These are phyloP conservation scores for Verticillium dahliae DNA, from an alignment of 2,329 filamentous ascomycete genomes.

Conservation along the genomic window DNA sequence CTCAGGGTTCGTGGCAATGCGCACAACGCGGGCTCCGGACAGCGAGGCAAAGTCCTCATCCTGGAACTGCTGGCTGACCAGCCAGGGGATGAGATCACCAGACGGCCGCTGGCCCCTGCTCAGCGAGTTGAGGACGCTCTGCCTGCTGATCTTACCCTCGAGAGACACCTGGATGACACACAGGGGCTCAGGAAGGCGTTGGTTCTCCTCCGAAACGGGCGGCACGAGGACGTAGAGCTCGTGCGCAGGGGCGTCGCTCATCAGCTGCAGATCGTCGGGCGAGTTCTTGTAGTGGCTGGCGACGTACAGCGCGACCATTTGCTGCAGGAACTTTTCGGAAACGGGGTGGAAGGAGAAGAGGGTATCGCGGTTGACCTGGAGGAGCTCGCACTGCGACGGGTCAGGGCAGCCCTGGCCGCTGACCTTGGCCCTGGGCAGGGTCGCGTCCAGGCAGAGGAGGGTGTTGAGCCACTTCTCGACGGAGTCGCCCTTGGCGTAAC, in stretches of 20 bases:
- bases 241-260: slow-evolving; percentile 96
- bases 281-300: slow-evolving; percentile 98
- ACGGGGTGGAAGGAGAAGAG: slow-evolving; percentile 97
- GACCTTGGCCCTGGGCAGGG: slow-evolving; percentile 70
- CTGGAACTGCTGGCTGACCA: slow-evolving; percentile 96
- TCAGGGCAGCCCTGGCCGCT: slow-evolving; percentile 77
- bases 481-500: slow-evolving; percentile 82
- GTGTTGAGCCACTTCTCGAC: slow-evolving; percentile 97
- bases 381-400: slow-evolving; percentile 82
- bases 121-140: slow-evolving; percentile 85
- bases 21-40: slow-evolving; percentile 84
- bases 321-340: slow-evolving; percentile 93
- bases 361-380: slow-evolving; percentile 93
- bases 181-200: slow-evolving; percentile 81
- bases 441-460: slow-evolving; percentile 88
- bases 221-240: slow-evolving; percentile 92
- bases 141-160: slow-evolving; percentile 88
- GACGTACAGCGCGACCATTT: slow-evolving; percentile 97
- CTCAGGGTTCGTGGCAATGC: slow-evolving; percentile 94
- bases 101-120: slow-evolving; percentile 83
- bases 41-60: slow-evolving; percentile 93
- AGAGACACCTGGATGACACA: slow-evolving; percentile 92
- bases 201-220: slow-evolving; percentile 69
- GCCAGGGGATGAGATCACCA: slow-evolving; percentile 94
- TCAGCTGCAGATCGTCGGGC: slow-evolving; percentile 94